These are phyloP conservation scores for Euphorbia tirucalli DNA, from an alignment of 345 rosid genomes.

Conservation along the genomic window DNA sequence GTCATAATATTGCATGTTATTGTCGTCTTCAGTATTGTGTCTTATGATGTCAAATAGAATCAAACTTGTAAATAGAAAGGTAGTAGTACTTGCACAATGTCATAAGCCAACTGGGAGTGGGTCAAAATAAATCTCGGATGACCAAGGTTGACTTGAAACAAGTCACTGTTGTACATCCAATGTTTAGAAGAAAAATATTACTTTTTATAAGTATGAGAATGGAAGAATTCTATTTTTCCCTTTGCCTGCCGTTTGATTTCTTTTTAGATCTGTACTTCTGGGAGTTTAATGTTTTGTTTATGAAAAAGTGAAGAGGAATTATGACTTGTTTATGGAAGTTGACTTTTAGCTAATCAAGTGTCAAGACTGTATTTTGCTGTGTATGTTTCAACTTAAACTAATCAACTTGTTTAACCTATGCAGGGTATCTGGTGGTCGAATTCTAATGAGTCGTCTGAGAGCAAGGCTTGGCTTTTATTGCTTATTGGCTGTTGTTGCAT, in stretches of 20 bases:
- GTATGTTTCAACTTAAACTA: too few relatives aligned
- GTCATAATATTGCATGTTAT: not conserved
- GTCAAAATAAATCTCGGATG: not conserved
- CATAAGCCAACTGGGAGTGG: conserved; percentile 1
- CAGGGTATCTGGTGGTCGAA: too few relatives aligned
- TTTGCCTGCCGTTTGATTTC: not conserved
- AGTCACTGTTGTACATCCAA: not conserved
- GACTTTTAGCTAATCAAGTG: too few relatives aligned
- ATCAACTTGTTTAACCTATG: too few relatives aligned
- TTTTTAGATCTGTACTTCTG: not conserved
- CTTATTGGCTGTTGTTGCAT: too few relatives aligned
- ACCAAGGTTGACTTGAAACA: conserved; percentile 11
- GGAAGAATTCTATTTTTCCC: not conserved
- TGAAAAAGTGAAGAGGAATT: too few relatives aligned
- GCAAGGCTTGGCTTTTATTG: too few relatives aligned
- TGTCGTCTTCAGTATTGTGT: not conserved
- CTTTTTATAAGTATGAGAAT: not conserved
- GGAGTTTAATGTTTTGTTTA: not conserved
- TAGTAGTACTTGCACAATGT: not conserved
- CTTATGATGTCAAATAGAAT: too few relatives aligned
- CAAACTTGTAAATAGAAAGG: not conserved
- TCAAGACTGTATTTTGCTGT: too few relatives aligned
- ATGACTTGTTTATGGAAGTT: too few relatives aligned
- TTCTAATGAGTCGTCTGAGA: too few relatives aligned
- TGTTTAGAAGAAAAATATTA: not conserved